Conservation (phyloP, 306 rosid genomes). For the Ziziphus jujuba region DNA sequence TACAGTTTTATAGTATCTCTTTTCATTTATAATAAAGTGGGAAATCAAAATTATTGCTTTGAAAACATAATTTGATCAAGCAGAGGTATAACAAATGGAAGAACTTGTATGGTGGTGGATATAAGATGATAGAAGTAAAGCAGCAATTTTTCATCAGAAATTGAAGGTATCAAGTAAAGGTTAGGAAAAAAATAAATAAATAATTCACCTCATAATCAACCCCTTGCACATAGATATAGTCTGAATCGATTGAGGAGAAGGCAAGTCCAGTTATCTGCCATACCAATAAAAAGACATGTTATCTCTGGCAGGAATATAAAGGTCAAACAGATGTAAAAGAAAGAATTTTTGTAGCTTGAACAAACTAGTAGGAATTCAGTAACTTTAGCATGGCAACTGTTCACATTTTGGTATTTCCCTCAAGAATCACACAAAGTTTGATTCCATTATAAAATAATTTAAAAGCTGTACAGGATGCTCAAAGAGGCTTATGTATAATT, state of each 20-base stretch:
- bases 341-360: not conserved
- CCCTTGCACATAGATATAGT: constrained; percentile 79
- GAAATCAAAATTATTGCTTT: no score
- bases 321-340: not conserved
- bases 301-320: constrained; percentile 15
- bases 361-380: constrained; percentile 7
- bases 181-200: not conserved
- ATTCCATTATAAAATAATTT: not conserved
- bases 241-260: constrained; percentile 72
- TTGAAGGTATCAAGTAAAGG: not conserved
- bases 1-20: no score
- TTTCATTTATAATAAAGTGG: no score
- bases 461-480: not conserved
- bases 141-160: not conserved
- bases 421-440: not conserved
- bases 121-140: not conserved
- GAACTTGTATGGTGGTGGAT: not conserved
- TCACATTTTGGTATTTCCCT: not conserved
- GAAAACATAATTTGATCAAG: not conserved
- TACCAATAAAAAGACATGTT: constrained; percentile 10
- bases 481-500: not conserved
- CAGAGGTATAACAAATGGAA: not conserved
- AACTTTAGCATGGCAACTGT: constrained; percentile 15
- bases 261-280: constrained; percentile 84
- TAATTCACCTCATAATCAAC: constrained; percentile 90